Percentiles rank a stretch among this genome's conserved stretches.
Conservation (phyloP, 352 stramenopile genomes). For the Globisporangium canariense region DNA sequence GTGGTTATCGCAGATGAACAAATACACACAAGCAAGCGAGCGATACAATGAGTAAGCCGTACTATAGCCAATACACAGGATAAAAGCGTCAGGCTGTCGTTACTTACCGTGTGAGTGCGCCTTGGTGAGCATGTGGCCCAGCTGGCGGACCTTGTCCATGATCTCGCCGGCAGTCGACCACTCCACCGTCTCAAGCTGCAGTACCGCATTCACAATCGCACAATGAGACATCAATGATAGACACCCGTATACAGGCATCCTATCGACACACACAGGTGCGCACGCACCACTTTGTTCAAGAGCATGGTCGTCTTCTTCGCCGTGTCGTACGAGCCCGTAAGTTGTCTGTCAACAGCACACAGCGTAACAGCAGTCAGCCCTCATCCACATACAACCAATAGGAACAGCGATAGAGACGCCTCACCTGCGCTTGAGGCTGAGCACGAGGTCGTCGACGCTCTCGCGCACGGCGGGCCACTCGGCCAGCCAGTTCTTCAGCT, state of each 20-base stretch:
- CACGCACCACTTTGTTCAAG: slow-evolving; percentile 64
- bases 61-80: not conserved
- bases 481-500: slow-evolving; percentile 69
- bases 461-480: slow-evolving; percentile 74
- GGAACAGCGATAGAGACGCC: not conserved
- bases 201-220: not conserved
- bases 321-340: slow-evolving; percentile 78
- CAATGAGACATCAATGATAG: not conserved
- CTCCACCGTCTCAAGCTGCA: slow-evolving; percentile 70
- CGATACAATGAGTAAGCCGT: not conserved
- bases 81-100: not conserved
- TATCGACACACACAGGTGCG: not conserved
- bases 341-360: slow-evolving; percentile 32
- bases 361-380: slow-evolving; percentile 5
- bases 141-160: slow-evolving; percentile 77
- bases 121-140: slow-evolving; percentile 82
- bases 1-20: not conserved
- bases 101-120: slow-evolving; percentile 66
- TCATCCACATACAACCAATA: not conserved
- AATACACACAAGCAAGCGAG: not conserved
- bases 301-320: slow-evolving; percentile 75
- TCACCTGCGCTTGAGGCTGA: slow-evolving; percentile 77
- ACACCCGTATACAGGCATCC: not conserved
- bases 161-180: slow-evolving; percentile 80
- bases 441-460: slow-evolving; percentile 66